Evolutionary conservation across 2,329 filamentous ascomycete species (phyloP).

Genomic region (Aspergillus pseudoviridinutans): DNA sequence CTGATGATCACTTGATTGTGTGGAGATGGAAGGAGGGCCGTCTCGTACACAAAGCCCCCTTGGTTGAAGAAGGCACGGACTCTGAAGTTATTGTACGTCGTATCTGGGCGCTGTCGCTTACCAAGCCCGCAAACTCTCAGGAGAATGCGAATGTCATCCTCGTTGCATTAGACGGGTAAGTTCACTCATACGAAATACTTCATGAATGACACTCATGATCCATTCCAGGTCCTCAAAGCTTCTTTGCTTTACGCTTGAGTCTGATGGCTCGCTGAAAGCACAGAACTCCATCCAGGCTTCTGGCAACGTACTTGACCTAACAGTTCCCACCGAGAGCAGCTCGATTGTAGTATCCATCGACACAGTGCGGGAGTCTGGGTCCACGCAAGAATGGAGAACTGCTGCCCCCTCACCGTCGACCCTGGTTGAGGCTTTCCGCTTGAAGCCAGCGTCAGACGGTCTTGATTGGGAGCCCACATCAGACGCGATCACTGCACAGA

Average conservation of each 20-base stretch:
- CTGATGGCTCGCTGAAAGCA: slow-evolving; percentile 49
- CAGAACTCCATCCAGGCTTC: slow-evolving; percentile 52
- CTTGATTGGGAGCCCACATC: slow-evolving; percentile 25
- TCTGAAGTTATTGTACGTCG: slow-evolving; percentile 47
- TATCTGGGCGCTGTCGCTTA: slow-evolving; percentile 43
- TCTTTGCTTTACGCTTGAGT: slow-evolving; percentile 59
- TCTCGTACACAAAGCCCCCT: slow-evolving; percentile 28
- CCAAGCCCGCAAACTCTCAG: slow-evolving; percentile 3
- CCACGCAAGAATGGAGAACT: slow-evolving; percentile 40
- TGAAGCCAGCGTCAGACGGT: slow-evolving; percentile 15
- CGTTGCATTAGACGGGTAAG: slow-evolving; percentile 59
- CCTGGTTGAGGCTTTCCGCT: slow-evolving; percentile 30
- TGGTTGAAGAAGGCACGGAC: slow-evolving; percentile 20
- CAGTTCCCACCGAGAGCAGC: slow-evolving; percentile 25
- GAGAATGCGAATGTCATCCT: slow-evolving; percentile 35
- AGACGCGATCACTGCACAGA: slow-evolving; percentile 16
- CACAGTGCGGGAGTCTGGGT: slow-evolving; percentile 48
- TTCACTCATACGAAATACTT: slow-evolving; percentile 2
- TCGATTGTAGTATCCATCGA: slow-evolving; percentile 52
- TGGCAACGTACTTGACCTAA: slow-evolving; percentile 64
- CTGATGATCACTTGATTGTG: slow-evolving; percentile 70
- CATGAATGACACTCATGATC: slow-evolving; percentile 30
- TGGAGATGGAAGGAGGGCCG: slow-evolving; percentile 70
- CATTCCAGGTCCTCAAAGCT: slow-evolving; percentile 61
- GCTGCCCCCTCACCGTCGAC: slow-evolving; percentile 14